Percentiles rank a stretch among this genome's conserved stretches.
Conservation (phyloP, 345 rosid species). For the Salix suchowensis region DNA sequence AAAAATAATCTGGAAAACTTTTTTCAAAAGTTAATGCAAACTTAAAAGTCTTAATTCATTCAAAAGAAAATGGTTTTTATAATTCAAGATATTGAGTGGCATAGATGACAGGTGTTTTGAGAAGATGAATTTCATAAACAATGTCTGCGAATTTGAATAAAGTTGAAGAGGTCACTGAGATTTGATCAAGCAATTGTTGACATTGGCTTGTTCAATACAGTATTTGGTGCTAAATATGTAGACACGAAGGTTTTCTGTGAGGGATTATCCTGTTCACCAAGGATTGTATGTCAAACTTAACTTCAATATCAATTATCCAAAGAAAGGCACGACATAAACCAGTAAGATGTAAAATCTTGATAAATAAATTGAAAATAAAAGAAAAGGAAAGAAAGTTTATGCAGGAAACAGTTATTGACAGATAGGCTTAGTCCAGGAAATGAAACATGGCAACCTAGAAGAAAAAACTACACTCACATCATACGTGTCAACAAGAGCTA, state of each 20-base stretch:
- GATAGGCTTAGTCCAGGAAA: background rate
- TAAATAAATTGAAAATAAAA: background rate
- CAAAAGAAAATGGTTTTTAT: background rate
- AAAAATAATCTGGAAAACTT: too few relatives aligned
- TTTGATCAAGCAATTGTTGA: background rate
- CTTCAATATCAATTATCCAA: background rate
- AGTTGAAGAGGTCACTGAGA: background rate
- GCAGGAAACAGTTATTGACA: background rate
- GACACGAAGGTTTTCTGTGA: background rate
- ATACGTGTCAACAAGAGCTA: slow-evolving; percentile 90
- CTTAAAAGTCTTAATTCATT: background rate
- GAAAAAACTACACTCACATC: slow-evolving; percentile 53
- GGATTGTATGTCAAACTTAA: background rate
- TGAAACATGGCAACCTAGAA: background rate
- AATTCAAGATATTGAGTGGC: background rate
- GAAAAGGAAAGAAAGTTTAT: background rate
- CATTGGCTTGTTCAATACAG: background rate
- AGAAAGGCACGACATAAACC: background rate
- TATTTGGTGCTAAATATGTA: background rate
- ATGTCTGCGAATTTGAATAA: background rate
- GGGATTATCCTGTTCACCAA: background rate
- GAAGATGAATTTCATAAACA: background rate
- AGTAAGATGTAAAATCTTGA: background rate
- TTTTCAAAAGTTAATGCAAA: too few relatives aligned
- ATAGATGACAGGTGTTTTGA: background rate